Conservation (phyloP, 768 basidiomycete species). For the Clitopilus passeckerianus region DNA sequence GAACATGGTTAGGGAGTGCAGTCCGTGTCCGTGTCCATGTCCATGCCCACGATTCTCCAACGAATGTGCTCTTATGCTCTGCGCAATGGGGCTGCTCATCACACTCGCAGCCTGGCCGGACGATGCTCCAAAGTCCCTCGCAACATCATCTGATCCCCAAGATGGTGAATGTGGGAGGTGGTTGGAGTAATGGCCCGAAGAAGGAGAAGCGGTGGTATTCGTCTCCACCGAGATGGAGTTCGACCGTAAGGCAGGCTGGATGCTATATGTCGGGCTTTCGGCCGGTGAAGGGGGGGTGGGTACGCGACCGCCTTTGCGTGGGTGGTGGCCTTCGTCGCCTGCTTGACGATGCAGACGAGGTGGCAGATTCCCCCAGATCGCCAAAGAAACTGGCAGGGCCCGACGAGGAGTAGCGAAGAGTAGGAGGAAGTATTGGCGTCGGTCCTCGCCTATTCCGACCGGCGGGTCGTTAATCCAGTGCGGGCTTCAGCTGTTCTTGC, state of each 20-base stretch:
- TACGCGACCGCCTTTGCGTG: background rate
- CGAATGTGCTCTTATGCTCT: background rate
- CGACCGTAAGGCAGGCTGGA: background rate
- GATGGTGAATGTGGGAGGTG: background rate
- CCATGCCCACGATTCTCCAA: background rate
- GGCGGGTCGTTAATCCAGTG: conserved; percentile 27
- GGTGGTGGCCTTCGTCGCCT: background rate
- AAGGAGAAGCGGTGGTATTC: background rate
- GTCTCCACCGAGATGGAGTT: background rate
- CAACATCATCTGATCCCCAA: background rate
- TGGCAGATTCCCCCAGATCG: background rate
- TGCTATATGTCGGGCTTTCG: background rate
- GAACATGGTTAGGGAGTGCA: background rate
- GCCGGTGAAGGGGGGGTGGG: background rate
- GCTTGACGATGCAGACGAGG: background rate
- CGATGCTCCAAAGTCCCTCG: background rate
- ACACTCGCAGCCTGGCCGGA: background rate
- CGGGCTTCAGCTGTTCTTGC: conserved; percentile 35
- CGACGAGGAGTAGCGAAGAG: background rate
- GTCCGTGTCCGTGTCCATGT: background rate
- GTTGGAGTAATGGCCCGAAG: background rate
- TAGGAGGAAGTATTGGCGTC: background rate
- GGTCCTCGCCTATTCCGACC: background rate
- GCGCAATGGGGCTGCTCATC: background rate
- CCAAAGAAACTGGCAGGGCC: background rate